A percentile compares a stretch with the other conserved stretches of the same genome.
Conservation (phyloP, 805 yeast species). For the Ogataea populi-albae region DNA sequence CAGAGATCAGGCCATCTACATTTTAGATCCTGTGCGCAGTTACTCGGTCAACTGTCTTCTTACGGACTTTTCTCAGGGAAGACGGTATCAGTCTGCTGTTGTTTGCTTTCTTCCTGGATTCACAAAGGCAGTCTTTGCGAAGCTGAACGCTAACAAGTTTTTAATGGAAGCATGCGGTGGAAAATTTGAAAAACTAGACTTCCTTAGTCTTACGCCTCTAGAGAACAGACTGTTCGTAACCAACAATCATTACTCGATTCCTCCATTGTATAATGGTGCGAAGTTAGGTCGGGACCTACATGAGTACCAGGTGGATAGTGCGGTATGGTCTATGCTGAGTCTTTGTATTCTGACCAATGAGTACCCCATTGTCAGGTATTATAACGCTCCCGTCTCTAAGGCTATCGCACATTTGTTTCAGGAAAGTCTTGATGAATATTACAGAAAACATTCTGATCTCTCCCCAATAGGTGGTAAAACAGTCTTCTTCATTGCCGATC, state of each 20-base stretch:
- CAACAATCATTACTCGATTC: conserved; percentile 58
- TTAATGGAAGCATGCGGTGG: conserved; percentile 23
- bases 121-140: conserved; percentile 15
- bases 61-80: conserved; percentile 67
- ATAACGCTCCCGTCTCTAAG: conserved; percentile 50
- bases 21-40: conserved; percentile 59
- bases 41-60: conserved; percentile 73
- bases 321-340: conserved; percentile 66
- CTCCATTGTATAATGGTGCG: conserved; percentile 71
- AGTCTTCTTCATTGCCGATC: conserved; percentile 71
- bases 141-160: conserved; percentile 14
- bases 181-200: conserved; percentile 32
- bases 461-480: conserved; percentile 52
- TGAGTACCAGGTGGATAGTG: conserved; percentile 50
- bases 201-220: conserved; percentile 55
- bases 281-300: conserved; percentile 60
- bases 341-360: conserved; percentile 80
- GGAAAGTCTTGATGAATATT: conserved; percentile 66
- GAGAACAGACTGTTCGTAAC: conserved; percentile 74
- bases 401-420: conserved; percentile 71
- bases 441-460: conserved; percentile 63
- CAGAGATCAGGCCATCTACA: conserved; percentile 66
- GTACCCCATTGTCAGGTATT: conserved; percentile 80
- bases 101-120: conserved; percentile 69
- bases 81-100: conserved; percentile 74